Conservation (phyloP, 345 rosid genomes). For the Fremontodendron californicum region DNA sequence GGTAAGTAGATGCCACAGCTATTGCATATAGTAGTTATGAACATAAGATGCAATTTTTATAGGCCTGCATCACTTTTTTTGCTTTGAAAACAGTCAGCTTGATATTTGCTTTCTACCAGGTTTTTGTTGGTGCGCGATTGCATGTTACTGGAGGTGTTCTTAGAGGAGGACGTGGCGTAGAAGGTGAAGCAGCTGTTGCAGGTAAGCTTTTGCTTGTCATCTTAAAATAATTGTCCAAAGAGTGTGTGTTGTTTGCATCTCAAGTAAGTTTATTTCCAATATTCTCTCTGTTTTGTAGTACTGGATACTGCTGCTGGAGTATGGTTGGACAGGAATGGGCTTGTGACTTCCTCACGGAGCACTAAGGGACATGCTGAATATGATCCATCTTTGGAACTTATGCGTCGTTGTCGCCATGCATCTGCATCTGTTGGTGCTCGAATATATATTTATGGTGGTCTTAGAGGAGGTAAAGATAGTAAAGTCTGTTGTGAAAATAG, state of each 20-base stretch:
- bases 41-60: not conserved
- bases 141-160: slow-evolving; percentile 93
- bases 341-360: slow-evolving; percentile 65
- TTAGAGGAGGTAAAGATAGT: slow-evolving; percentile 73
- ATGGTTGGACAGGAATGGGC: slow-evolving; percentile 96
- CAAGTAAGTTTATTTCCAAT: slow-evolving; percentile 4
- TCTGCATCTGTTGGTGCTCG: slow-evolving; percentile 91
- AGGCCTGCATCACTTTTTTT: not conserved
- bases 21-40: slow-evolving; percentile 1
- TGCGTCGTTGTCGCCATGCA: slow-evolving; percentile 98
- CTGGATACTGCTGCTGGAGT: slow-evolving; percentile 99
- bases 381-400: slow-evolving; percentile 75
- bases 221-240: not conserved
- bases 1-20: slow-evolving; percentile 41
- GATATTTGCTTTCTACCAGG: slow-evolving; percentile 41
- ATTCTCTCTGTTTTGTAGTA: slow-evolving; percentile 38
- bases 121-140: slow-evolving; percentile 93
- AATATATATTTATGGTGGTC: slow-evolving; percentile 85
- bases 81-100: slow-evolving; percentile 4
- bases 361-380: slow-evolving; percentile 62
- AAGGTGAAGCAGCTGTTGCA: slow-evolving; percentile 84
- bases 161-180: slow-evolving; percentile 84
- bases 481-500: not conserved
- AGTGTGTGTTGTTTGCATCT: not conserved
- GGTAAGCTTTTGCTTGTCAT: slow-evolving; percentile 45